Evolutionary conservation across 257 asterid species (phyloP), one percentile per base, ranked within the genome.

Genomic region (Striga asiatica): DNA sequence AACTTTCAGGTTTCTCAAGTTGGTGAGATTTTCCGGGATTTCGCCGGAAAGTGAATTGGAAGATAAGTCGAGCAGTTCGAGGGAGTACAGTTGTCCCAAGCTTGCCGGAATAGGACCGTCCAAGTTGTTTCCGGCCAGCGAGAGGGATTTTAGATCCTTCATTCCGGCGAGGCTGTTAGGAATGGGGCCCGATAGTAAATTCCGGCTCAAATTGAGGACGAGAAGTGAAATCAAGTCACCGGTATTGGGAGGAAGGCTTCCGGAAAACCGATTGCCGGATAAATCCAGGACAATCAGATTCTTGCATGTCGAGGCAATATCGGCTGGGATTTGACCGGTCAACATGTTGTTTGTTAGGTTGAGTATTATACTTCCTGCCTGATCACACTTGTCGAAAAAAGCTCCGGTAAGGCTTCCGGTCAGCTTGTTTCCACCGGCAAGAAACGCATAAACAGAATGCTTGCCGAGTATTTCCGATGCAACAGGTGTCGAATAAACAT

Each of bases 41-140:
- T 70, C 79, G 56, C 87, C 93, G 0, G 80, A 57, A 8, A 82
- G 66, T 6, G 74, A 74, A 60, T 85, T 85, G 0, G 83, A 82
- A 46, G 84, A 85, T 62, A 85, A 73, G 23, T 85, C 89, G 35
- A 85, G 85, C 61, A 61, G 82, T 68, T 78, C 57, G 9, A 85
- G 68, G 47, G 76, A 69, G 31, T 50, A 45, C 29, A 85, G 55
- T 68, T 70, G 81, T 29, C 76, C 84, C n/a, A 82, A 54, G 37
- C 78, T 82, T 48, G 59, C 17, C 12, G 95, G 95, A 61, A 85
- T 79, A 32, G 86, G 46, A 39, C 89, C 93, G 10, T 66, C 75
- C 72, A 85, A 74, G 37, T 70, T 66, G 70, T 85, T 78, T 51
- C 89, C 87, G 27, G 86, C 71, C 59, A 85, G 71, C 11, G 82